phyloP scores from a whole-genome alignment of 78 protist genomes.

The Dictyostelium intermedium region DNA sequence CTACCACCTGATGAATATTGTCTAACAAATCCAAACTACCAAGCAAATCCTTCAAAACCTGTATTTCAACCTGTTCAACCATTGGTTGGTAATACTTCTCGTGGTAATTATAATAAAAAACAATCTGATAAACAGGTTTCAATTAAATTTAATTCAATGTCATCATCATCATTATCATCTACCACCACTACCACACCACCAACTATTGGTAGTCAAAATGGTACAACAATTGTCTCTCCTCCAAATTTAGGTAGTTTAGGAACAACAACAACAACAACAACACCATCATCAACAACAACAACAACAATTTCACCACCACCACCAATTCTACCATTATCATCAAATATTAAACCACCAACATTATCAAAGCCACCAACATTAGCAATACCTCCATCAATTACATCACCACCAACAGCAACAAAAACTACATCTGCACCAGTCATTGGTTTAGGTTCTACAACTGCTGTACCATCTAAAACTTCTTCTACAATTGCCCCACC shows the following conservation, averaged over 20 bases:
- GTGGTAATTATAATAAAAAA: conserved; percentile 63
- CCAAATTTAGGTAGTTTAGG: background rate
- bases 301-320: background rate
- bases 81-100: background rate
- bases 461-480: background rate
- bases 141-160: conserved; percentile 24
- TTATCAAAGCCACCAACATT: background rate
- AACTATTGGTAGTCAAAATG: background rate
- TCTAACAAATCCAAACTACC: conserved; percentile 65
- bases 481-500: background rate
- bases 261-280: background rate
- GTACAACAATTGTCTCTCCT: background rate
- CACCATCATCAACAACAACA: no score
- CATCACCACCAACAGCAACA: background rate
- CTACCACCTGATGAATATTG: conserved; percentile 75
- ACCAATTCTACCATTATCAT: background rate
- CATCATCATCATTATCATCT: background rate
- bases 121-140: conserved; percentile 64
- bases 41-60: conserved; percentile 60
- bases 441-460: background rate
- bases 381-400: background rate
- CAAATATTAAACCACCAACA: conserved; percentile 1
- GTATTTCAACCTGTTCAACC: background rate
- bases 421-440: conserved; percentile 16
- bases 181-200: background rate